phyloP scores from a whole-genome alignment of 768 basidiomycete genomes.

The Heimioporus sp. region DNA sequence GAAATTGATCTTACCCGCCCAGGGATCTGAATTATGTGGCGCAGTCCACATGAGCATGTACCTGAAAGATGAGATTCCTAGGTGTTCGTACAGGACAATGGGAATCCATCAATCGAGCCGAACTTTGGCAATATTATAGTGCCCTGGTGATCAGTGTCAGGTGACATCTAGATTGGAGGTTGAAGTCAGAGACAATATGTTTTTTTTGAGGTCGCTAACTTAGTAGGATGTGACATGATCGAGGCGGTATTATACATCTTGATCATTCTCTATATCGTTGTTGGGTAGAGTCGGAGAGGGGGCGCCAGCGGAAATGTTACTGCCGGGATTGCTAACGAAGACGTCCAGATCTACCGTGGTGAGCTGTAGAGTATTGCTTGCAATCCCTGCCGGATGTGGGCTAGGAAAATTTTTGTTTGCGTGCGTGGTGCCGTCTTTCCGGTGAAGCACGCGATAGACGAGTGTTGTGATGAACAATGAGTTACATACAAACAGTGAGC shows the following conservation, averaged over 20 bases:
- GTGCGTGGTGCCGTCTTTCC: not conserved
- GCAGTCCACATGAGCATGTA: not conserved
- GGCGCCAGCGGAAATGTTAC: not conserved
- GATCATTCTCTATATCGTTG: not conserved
- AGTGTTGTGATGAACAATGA: constrained; percentile 7
- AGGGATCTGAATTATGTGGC: not conserved
- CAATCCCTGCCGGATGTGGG: not conserved
- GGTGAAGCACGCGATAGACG: constrained; percentile 6
- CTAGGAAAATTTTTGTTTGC: not conserved
- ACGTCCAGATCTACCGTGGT: constrained; percentile 11
- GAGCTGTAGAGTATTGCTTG: not conserved
- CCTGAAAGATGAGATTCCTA: not conserved
- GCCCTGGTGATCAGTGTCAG: too few species aligned
- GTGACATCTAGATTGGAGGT: too few species aligned
- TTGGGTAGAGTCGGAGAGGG: not conserved
- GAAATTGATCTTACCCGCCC: not conserved
- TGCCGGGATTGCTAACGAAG: not conserved
- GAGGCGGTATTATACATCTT: not conserved
- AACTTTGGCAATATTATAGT: too few species aligned
- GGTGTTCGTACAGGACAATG: too few species aligned
- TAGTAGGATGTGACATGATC: not conserved
- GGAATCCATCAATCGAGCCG: too few species aligned
- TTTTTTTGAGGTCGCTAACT: not conserved
- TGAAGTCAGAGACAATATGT: not conserved
- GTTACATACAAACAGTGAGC: constrained; percentile 14